A percentile compares a stretch with the other conserved stretches of the same genome.
phyloP scores from a whole-genome alignment of 2,329 filamentous ascomycete genomes.

The Pezizomycotina sp. region DNA sequence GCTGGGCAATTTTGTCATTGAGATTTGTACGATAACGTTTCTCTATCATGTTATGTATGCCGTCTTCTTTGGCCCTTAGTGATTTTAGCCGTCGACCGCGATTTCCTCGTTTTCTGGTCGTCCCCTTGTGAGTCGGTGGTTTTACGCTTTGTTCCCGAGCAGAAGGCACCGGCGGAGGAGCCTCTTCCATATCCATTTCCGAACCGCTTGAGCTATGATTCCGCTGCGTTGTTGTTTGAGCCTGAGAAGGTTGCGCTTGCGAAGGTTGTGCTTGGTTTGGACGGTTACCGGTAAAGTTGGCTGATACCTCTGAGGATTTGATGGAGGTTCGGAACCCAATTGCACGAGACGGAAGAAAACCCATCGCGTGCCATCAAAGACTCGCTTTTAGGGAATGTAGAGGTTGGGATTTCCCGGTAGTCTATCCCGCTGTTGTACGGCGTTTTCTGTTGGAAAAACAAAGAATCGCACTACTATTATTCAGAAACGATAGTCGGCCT shows the following conservation, averaged over 20 bases:
- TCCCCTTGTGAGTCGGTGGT: conserved; percentile 27
- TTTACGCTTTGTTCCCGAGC: conserved; percentile 25
- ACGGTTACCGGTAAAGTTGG: too few species aligned
- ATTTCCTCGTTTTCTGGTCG: conserved; percentile 35
- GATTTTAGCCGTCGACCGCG: conserved; percentile 44
- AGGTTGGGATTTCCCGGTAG: too few species aligned
- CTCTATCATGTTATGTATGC: conserved; percentile 97
- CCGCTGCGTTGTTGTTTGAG: conserved; percentile 3
- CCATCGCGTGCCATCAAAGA: too few species aligned
- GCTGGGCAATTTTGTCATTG: conserved; percentile 88
- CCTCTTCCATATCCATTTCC: conserved; percentile 18
- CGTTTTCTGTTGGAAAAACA: too few species aligned
- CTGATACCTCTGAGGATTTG: too few species aligned
- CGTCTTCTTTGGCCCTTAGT: conserved; percentile 60
- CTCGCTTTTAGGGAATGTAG: too few species aligned
- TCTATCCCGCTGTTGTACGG: too few species aligned
- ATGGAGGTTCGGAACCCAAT: too few species aligned
- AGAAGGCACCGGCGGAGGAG: conserved; percentile 18
- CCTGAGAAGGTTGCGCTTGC: conserved; percentile 20
- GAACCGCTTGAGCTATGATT: conserved; percentile 18
- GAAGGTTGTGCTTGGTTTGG: too few species aligned
- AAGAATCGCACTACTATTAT: too few species aligned
- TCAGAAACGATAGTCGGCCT: too few species aligned
- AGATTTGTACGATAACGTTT: conserved; percentile 92
- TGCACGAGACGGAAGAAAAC: too few species aligned